Conservation (phyloP, 306 rosid genomes). For the Acacia melanoxylon region DNA sequence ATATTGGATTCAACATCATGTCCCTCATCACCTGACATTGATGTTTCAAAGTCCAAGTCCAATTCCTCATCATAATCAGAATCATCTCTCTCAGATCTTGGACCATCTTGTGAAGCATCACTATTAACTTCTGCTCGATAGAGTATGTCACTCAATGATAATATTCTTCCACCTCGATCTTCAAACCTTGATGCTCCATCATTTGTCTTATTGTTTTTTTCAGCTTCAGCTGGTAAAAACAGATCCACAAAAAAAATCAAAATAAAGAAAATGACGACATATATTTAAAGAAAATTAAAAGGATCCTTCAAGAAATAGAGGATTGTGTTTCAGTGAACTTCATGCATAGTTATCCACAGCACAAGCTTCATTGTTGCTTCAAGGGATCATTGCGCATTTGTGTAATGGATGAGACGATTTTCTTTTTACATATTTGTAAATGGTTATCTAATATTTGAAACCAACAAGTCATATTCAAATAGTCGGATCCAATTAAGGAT, state of each 20-base stretch:
- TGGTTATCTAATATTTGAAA: neutral
- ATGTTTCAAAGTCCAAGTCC: constrained; percentile 91
- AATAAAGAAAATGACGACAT: constrained; percentile 9
- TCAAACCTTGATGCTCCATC: constrained; percentile 67
- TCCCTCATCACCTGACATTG: constrained; percentile 81
- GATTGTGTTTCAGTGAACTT: constrained; percentile 15
- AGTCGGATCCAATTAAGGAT: neutral
- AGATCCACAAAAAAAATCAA: constrained; percentile 18
- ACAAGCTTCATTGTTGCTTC: neutral
- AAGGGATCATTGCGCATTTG: neutral
- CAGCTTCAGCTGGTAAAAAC: constrained; percentile 71
- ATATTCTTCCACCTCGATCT: constrained; percentile 60
- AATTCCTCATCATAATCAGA: constrained; percentile 93
- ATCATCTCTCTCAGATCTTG: constrained; percentile 87
- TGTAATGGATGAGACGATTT: neutral
- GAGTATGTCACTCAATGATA: constrained; percentile 84
- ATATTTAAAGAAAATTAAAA: neutral
- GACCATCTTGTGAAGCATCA: constrained; percentile 87
- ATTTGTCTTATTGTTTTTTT: constrained; percentile 56
- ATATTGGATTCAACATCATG: constrained; percentile 73
- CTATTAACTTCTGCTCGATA: constrained; percentile 80
- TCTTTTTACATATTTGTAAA: neutral
- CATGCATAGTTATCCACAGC: neutral
- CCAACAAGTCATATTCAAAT: neutral
- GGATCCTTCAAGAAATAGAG: constrained; percentile 12